Evolutionary conservation across 345 rosid genomes (phyloP).

Genomic region (Hibiscus trionum): DNA sequence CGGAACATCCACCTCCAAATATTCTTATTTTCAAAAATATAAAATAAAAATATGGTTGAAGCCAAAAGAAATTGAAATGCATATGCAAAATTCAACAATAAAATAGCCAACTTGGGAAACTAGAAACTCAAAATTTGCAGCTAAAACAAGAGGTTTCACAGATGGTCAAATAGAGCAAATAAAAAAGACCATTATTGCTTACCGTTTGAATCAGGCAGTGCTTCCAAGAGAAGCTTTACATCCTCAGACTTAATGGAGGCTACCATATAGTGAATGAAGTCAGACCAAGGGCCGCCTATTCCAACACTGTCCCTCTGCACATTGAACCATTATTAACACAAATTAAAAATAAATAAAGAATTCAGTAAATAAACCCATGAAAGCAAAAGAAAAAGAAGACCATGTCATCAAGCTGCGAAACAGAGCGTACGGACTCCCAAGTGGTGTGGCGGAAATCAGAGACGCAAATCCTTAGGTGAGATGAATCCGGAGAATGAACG

Average conservation of each 20-base stretch:
- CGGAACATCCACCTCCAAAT: neutral
- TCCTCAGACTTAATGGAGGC: conserved; percentile 64
- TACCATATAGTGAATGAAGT: conserved; percentile 58
- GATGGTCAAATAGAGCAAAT: neutral
- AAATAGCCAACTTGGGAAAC: neutral
- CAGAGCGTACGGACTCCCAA: conserved; percentile 60
- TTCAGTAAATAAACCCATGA: neutral
- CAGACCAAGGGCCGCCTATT: conserved; percentile 81
- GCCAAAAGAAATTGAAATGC: neutral
- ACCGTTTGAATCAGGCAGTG: conserved; percentile 35
- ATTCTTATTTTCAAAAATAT: neutral
- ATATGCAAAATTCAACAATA: neutral
- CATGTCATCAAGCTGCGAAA: conserved; percentile 76
- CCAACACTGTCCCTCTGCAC: conserved; percentile 79
- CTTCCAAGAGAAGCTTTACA: conserved; percentile 62
- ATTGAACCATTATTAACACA: neutral
- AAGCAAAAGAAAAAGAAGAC: conserved; percentile 21
- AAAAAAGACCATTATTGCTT: neutral
- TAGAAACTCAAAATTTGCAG: neutral
- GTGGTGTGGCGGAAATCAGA: conserved; percentile 54
- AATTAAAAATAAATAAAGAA: neutral
- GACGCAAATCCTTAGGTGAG: conserved; percentile 43
- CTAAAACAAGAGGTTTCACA: neutral
- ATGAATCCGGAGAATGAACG: conserved; percentile 57
- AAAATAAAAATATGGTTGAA: neutral